phyloP scores from a whole-genome alignment of 441 rosid species.

The Mallotus japonicus region DNA sequence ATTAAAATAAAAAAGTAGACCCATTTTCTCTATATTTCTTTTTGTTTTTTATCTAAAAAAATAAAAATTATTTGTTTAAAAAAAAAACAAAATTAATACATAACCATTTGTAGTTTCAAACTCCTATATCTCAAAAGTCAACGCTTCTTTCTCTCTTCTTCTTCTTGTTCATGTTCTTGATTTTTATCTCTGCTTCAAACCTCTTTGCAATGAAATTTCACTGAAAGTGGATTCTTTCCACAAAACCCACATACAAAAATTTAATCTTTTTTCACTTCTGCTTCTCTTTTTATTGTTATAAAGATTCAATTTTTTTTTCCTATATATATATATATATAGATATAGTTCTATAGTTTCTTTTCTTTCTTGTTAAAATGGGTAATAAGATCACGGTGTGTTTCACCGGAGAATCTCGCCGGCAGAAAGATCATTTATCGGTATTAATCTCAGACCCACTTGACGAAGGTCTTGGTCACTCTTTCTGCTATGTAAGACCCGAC shows the following conservation, averaged over 20 bases:
- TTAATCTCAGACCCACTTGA: constrained; percentile 38
- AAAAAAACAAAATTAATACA: background rate
- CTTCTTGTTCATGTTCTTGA: constrained; percentile 25
- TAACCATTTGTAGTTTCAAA: constrained; percentile 25
- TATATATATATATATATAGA: background rate
- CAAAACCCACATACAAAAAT: background rate
- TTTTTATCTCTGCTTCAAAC: constrained; percentile 24
- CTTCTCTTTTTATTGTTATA: background rate
- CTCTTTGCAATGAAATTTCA: constrained; percentile 32
- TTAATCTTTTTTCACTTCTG: background rate
- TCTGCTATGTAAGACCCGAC: constrained; percentile 53
- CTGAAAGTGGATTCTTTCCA: background rate
- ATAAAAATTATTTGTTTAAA: background rate
- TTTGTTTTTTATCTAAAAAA: background rate
- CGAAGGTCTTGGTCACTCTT: constrained; percentile 54
- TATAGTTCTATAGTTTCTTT: no score
- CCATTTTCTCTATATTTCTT: background rate
- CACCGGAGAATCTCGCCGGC: constrained; percentile 39
- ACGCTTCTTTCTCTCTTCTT: constrained; percentile 40
- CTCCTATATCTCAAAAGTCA: constrained; percentile 48
- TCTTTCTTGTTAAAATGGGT: constrained; percentile 31
- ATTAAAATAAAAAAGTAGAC: background rate
- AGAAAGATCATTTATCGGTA: constrained; percentile 27
- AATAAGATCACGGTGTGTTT: constrained; percentile 47
- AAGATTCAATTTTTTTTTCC: background rate